Conservation (phyloP, 2,329 filamentous ascomycete genomes). For the Parafenestella ontariensis region DNA sequence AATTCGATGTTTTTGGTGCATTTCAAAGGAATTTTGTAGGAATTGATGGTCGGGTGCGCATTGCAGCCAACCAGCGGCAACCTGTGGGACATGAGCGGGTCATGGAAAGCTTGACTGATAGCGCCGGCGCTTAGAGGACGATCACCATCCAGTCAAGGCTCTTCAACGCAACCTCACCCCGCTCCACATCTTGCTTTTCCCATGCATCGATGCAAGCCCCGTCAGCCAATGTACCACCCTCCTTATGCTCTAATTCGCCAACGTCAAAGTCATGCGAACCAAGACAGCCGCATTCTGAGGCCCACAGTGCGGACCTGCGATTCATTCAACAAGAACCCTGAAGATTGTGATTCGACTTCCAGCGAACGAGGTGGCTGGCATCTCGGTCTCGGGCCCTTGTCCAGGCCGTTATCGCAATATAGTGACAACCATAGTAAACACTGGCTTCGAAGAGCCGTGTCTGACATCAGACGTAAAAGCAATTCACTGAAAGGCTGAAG, state of each 20-base stretch:
- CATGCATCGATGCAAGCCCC: conserved; percentile 41
- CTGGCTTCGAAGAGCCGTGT: conserved; percentile 9
- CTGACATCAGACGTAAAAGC: conserved; percentile 24
- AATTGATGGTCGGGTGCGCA: no score
- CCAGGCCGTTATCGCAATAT: conserved; percentile 18
- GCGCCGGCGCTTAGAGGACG: conserved; percentile 25
- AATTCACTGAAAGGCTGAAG: conserved; percentile 2
- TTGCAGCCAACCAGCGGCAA: conserved; percentile 22
- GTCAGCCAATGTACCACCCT: conserved; percentile 20
- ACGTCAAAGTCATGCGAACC: conserved; percentile 45
- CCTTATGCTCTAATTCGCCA: conserved; percentile 37
- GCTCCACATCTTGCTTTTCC: conserved; percentile 32
- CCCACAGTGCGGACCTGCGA: conserved; percentile 13
- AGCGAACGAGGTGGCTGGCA: conserved; percentile 34
- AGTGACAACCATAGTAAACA: no score
- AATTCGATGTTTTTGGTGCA: conserved; percentile 9
- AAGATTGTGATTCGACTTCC: conserved; percentile 36
- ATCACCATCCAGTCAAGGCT: conserved; percentile 25
- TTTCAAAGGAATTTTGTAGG: conserved; percentile 5
- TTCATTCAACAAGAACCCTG: conserved; percentile 17
- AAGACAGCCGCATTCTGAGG: conserved; percentile 27
- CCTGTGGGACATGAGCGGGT: conserved; percentile 11
- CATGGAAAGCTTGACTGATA: conserved; percentile 24
- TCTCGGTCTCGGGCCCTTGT: conserved; percentile 15
- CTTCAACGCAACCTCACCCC: conserved; percentile 25